Conservation (phyloP, 116 monocot species). For the Phalaenopsis hybrid region DNA sequence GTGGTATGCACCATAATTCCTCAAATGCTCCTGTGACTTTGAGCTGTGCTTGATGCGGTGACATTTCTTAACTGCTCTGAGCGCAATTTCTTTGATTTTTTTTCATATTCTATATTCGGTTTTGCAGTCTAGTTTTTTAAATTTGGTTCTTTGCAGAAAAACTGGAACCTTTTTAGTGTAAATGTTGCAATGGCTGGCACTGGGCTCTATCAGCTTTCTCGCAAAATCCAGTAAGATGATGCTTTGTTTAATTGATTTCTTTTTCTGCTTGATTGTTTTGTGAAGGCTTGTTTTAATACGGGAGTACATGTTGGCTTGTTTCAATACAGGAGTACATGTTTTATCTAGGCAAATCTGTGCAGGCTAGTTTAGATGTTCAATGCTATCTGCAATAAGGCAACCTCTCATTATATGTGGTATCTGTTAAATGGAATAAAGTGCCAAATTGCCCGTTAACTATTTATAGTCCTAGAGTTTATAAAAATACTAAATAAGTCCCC, state of each 20-base stretch:
- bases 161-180: slow-evolving; percentile 37
- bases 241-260: not conserved
- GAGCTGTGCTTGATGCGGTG: not conserved
- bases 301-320: too few species aligned
- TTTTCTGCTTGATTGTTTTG: not conserved
- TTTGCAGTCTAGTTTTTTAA: not conserved
- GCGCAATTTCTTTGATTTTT: not conserved
- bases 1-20: not conserved
- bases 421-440: not conserved
- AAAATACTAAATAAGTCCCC: too few species aligned
- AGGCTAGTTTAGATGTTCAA: not conserved
- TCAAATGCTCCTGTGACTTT: not conserved
- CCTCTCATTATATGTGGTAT: not conserved
- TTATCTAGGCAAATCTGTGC: not conserved
- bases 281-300: not conserved
- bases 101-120: not conserved
- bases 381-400: not conserved
- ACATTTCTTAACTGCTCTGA: not conserved
- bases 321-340: too few species aligned
- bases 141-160: slow-evolving; percentile 19
- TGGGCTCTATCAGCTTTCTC: slow-evolving; percentile 32
- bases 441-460: too few species aligned
- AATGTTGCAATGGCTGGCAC: slow-evolving; percentile 35
- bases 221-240: slow-evolving; percentile 23
- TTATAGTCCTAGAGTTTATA: too few species aligned